Conservation (phyloP, 495 filamentous ascomycete species). For the Tirmania nivea region DNA sequence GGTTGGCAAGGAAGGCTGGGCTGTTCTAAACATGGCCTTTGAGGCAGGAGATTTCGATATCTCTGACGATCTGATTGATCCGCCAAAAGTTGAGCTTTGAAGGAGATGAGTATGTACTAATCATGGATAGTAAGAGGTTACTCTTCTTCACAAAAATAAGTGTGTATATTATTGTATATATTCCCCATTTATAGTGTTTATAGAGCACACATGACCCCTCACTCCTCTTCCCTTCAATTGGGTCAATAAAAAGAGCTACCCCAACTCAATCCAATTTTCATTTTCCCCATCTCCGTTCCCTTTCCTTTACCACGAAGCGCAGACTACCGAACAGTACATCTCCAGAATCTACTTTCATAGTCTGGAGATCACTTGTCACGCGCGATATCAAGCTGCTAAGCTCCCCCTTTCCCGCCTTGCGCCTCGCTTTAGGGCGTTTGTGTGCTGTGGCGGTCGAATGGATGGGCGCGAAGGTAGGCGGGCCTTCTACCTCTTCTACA, state of each 20-base stretch:
- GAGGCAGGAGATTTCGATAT: not conserved
- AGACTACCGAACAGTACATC: not conserved
- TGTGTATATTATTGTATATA: not conserved
- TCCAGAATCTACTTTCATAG: not conserved
- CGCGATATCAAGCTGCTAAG: not conserved
- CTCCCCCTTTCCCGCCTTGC: not conserved
- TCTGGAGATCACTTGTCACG: not conserved
- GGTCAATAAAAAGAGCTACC: not conserved
- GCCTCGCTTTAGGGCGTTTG: not conserved
- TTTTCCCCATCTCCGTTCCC: not conserved
- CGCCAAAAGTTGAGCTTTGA: not conserved
- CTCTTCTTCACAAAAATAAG: not conserved
- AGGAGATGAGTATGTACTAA: not conserved
- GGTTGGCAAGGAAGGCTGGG: slow-evolving; percentile 26
- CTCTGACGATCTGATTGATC: not conserved
- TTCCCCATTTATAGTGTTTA: not conserved
- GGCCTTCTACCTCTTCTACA: not conserved
- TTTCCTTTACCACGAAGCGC: not conserved
- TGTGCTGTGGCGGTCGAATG: not conserved
- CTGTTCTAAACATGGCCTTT: not conserved
- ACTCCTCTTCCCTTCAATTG: not conserved
- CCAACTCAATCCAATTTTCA: no score
- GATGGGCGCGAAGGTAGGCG: no score
- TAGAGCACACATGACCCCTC: not conserved
- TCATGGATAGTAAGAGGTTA: not conserved